These are phyloP conservation scores for Xylaria sp. DNA, from an alignment of 495 filamentous ascomycete genomes.

Conservation along the genomic window DNA sequence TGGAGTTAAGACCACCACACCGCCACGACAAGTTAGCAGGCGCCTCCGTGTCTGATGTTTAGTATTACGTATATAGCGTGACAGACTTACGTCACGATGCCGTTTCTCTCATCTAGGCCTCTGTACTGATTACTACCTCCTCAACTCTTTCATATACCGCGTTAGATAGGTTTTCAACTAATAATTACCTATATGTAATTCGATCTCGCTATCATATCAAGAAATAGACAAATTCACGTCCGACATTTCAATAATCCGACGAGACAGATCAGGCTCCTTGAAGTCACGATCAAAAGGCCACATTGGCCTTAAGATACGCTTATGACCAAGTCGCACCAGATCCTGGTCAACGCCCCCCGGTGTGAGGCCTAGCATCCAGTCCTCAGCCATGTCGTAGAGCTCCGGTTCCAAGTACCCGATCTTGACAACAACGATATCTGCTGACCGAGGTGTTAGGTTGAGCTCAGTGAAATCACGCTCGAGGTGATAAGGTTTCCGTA, in stretches of 20 bases:
- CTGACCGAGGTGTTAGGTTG: slow-evolving; percentile 51
- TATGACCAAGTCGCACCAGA: slow-evolving; percentile 56
- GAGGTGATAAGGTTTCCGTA: slow-evolving; percentile 65
- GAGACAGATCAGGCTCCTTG: slow-evolving; percentile 48
- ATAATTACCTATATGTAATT: background rate
- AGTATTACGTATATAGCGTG: too few relatives aligned
- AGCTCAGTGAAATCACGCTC: slow-evolving; percentile 63
- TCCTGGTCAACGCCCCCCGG: slow-evolving; percentile 65
- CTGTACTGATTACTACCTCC: too few relatives aligned
- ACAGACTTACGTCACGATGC: too few relatives aligned
- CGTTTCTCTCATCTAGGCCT: too few relatives aligned
- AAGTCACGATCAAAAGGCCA: slow-evolving; percentile 61
- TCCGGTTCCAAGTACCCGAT: slow-evolving; percentile 68
- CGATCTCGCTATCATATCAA: background rate
- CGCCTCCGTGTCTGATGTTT: too few relatives aligned
- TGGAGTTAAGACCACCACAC: too few relatives aligned
- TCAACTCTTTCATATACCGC: too few relatives aligned
- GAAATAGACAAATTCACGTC: slow-evolving; percentile 40
- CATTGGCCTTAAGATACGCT: slow-evolving; percentile 59
- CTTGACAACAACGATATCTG: slow-evolving; percentile 64
- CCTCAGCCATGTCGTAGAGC: slow-evolving; percentile 60
- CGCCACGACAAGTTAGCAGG: too few relatives aligned
- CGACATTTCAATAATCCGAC: slow-evolving; percentile 53
- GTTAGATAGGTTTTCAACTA: background rate
- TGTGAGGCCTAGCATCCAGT: slow-evolving; percentile 63